Evolutionary conservation across 2,329 filamentous ascomycete genomes (phyloP).

Genomic region (Tolypocladium amazonense): DNA sequence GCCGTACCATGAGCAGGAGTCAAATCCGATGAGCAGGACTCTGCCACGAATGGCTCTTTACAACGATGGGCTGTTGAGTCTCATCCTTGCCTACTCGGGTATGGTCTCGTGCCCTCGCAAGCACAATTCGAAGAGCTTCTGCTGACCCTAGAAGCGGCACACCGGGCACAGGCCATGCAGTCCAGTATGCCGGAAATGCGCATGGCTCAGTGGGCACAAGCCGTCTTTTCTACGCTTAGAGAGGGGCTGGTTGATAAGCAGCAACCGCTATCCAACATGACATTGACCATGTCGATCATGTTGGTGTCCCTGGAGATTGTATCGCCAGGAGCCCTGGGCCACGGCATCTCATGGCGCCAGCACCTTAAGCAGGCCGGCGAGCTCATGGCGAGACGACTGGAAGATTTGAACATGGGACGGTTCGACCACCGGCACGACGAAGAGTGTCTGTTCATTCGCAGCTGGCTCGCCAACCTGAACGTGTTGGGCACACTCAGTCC

Average conservation of each 20-base stretch:
- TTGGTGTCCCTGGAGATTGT: constrained; percentile 75
- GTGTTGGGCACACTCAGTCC: constrained; percentile 64
- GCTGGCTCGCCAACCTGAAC: constrained; percentile 80
- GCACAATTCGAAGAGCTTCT: not conserved
- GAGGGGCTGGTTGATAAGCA: constrained; percentile 51
- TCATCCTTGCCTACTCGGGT: constrained; percentile 67
- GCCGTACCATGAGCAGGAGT: constrained; percentile 39
- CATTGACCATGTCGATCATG: constrained; percentile 76
- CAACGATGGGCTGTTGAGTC: constrained; percentile 61
- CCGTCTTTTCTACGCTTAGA: constrained; percentile 66
- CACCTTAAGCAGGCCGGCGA: constrained; percentile 68
- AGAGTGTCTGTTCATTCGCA: constrained; percentile 62
- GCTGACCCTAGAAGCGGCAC: constrained; percentile 46
- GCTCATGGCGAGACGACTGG: constrained; percentile 55
- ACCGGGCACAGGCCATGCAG: constrained; percentile 63
- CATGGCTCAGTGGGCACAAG: constrained; percentile 70
- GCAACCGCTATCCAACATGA: constrained; percentile 58
- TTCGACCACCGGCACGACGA: constrained; percentile 39
- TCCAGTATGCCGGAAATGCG: constrained; percentile 66
- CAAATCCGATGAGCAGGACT: constrained; percentile 41
- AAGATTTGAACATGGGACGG: constrained; percentile 14
- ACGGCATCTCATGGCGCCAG: constrained; percentile 70
- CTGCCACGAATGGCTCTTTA: constrained; percentile 52
- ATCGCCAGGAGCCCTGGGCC: constrained; percentile 69
- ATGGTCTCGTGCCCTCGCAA: constrained; percentile 1